phyloP scores from a whole-genome alignment of 208 protist genomes.

The Leishmania braziliensis region DNA sequence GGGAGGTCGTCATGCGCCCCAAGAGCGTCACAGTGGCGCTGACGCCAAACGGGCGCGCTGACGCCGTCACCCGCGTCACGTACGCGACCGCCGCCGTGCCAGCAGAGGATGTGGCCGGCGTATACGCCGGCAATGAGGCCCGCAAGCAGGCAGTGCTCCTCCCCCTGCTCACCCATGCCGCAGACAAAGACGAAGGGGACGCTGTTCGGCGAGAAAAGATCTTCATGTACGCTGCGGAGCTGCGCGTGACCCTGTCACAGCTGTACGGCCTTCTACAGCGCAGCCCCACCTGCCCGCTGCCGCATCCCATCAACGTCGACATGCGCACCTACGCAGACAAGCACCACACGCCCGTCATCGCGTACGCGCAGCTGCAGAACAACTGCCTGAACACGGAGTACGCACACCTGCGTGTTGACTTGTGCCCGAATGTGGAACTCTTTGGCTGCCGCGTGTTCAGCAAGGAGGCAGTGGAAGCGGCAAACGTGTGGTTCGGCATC shows the following conservation, averaged over 20 bases:
- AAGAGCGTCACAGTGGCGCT: slow-evolving; percentile 83
- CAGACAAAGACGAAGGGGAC: background rate
- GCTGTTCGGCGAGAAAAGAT: slow-evolving; percentile 47
- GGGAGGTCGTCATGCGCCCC: background rate
- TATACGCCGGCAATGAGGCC: slow-evolving; percentile 27
- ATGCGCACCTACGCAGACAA: slow-evolving; percentile 44
- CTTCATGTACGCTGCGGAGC: slow-evolving; percentile 83
- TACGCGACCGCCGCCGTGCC: slow-evolving; percentile 49
- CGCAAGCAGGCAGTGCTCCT: slow-evolving; percentile 28
- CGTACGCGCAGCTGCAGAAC: slow-evolving; percentile 92
- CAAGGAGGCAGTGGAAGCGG: slow-evolving; percentile 65
- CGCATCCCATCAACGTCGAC: slow-evolving; percentile 55
- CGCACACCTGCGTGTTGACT: slow-evolving; percentile 66
- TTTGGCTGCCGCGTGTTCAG: slow-evolving; percentile 78
- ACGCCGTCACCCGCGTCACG: slow-evolving; percentile 84
- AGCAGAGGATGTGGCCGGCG: slow-evolving; percentile 14
- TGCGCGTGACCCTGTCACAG: slow-evolving; percentile 75
- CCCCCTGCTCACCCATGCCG: background rate
- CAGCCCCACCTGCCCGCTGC: slow-evolving; percentile 38
- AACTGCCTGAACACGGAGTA: slow-evolving; percentile 88
- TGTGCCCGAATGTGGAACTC: slow-evolving; percentile 53
- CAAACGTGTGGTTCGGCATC: slow-evolving; percentile 92
- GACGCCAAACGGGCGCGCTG: slow-evolving; percentile 92
- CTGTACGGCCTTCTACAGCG: slow-evolving; percentile 68
- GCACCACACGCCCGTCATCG: slow-evolving; percentile 37